phyloP scores from a whole-genome alignment of 169 alveolate species.

The Pseudocohnilembus persalinus region DNA sequence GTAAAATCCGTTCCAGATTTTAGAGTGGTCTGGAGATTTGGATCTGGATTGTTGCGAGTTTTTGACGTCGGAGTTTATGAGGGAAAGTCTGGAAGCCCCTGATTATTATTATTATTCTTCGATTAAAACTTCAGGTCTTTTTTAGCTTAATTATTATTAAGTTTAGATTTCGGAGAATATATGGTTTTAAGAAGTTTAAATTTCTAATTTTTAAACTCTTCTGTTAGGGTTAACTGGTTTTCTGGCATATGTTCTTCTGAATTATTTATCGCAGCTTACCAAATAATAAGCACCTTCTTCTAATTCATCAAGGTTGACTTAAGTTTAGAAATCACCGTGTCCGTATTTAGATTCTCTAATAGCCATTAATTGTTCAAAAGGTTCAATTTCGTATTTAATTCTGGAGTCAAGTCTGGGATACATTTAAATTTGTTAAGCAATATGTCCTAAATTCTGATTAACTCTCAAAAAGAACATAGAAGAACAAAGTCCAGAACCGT shows the following conservation, averaged over 20 bases:
- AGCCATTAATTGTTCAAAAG: constrained; percentile 41
- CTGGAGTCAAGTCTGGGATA: constrained; percentile 6
- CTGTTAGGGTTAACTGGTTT: not conserved
- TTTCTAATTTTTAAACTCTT: constrained; percentile 7
- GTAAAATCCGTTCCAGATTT: constrained; percentile 76
- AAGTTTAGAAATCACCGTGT: constrained; percentile 1
- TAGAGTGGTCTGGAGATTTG: not conserved
- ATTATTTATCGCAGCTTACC: constrained; percentile 61
- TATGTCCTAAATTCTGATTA: not conserved
- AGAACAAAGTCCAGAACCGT: constrained; percentile 89
- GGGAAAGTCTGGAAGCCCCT: not conserved
- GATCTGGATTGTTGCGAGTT: constrained; percentile 30
- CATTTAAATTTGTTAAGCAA: not conserved
- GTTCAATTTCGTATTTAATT: constrained; percentile 29
- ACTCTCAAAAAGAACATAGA: constrained; percentile 63
- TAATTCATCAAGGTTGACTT: constrained; percentile 50
- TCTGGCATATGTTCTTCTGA: constrained; percentile 64
- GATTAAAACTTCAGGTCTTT: not conserved
- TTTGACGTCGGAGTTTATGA: not conserved
- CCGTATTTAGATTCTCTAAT: constrained; percentile 42
- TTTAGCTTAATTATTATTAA: not conserved
- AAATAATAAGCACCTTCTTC: constrained; percentile 69
- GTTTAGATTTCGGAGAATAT: not conserved
- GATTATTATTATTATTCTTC: not conserved
- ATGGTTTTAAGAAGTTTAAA: not conserved